Evolutionary conservation across 2,329 filamentous ascomycete species (phyloP).

Genomic region (Claviceps maximensis): DNA sequence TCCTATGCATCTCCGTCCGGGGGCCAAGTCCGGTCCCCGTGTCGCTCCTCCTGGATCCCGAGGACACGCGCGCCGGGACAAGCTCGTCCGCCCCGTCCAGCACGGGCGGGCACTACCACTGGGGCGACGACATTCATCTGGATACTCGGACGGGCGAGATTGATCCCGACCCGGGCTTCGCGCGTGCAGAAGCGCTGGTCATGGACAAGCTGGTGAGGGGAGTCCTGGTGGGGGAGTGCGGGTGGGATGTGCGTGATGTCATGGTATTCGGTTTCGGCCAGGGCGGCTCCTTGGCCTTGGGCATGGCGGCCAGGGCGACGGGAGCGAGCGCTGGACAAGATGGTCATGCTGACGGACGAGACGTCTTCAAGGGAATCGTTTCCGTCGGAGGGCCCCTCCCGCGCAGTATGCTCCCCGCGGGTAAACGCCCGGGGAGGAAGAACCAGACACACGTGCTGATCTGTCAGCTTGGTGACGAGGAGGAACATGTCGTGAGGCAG

Average conservation of each 20-base stretch:
- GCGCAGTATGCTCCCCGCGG: conserved; percentile 30
- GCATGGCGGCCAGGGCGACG: conserved; percentile 30
- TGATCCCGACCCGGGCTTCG: conserved; percentile 50
- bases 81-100: neutral
- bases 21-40: conserved; percentile 49
- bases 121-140: conserved; percentile 53
- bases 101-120: conserved; percentile 35
- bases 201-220: conserved; percentile 36
- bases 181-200: conserved; percentile 32
- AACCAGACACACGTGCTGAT: conserved; percentile 50
- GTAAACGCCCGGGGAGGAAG: conserved; percentile 35
- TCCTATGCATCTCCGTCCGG: conserved; percentile 60
- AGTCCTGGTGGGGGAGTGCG: conserved; percentile 40
- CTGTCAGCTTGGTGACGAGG: conserved; percentile 46
- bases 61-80: neutral
- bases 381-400: conserved; percentile 50
- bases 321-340: neutral
- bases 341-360: conserved; percentile 7
- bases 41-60: conserved; percentile 41
- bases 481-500: conserved; percentile 48
- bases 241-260: conserved; percentile 46
- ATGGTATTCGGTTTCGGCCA: conserved; percentile 56
- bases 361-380: conserved; percentile 41
- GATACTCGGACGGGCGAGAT: conserved; percentile 36
- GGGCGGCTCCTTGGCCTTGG: conserved; percentile 49